Base-by-base conservation (phyloP, 331 rosid genomes). In the Quercus tomentella region DNA sequence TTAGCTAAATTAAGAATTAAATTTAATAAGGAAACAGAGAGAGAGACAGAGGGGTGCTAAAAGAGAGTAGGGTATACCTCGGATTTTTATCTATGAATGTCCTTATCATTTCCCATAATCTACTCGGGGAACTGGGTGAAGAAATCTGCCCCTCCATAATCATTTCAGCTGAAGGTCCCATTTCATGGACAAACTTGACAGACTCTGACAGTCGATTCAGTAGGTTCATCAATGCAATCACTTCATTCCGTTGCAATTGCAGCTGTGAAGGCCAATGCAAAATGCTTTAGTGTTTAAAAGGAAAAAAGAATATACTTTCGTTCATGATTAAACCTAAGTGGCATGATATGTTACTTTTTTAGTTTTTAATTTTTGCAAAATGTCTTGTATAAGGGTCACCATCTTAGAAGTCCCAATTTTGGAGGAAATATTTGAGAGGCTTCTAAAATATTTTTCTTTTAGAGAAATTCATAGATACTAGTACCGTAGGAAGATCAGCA, bases 181-280 rank as follows among this genome's bases (percentile, higher is more conserved):
- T 79, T 88, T 93, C 91, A n/a, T 90, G 87, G 52, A 89, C 92
- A 18, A 91, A 82, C 79, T 82, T 87, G 73, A 96, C 80, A 0
- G 99, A 96, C 82, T 96, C 97, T 0, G 99, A 91, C 16, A 96
- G 96, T 63, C 99, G 92, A 82, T 88, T 91, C 43, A 96, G 99
- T 77, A 93, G 90, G 88, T 96, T 96, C 81, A 88, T 33, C 82
- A 96, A 79, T 31, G 98, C 99, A 57, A 96, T 96, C 70, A 96
- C 97, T 83, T 96, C 99, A 75, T 96, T 96, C 77, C 98, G 79
- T 82, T 96, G 99, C 81, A 93, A 80, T 90, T 96, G 89, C 85
- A 96, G 88, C 98, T 88, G 91, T 88, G 90, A 82, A 74, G 74
- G 75, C 57, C 77, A 74, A 70, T 70, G 73, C 25, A 77, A 79